phyloP scores from a whole-genome alignment of 2,329 filamentous ascomycete species.

The Ceratocystiopsis minuta region DNA sequence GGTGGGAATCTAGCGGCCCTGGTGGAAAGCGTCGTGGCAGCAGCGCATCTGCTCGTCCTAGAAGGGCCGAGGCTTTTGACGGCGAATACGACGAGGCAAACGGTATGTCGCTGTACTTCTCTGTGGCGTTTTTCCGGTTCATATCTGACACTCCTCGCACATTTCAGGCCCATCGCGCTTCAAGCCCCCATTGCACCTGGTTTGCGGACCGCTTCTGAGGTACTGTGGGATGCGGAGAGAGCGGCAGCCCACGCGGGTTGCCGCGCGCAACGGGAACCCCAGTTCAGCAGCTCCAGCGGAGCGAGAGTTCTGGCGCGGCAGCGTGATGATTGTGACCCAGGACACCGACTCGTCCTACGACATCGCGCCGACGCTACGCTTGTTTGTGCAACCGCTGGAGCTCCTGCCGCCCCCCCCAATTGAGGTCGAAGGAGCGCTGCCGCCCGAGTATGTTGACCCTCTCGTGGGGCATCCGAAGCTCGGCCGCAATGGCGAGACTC shows the following conservation, averaged over 20 bases:
- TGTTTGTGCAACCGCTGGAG: constrained; percentile 78
- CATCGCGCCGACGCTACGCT: constrained; percentile 55
- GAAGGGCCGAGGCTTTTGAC: constrained; percentile 45
- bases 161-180: constrained; percentile 59
- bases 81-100: constrained; percentile 48
- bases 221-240: constrained; percentile 71
- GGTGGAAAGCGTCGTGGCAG: constrained; percentile 25
- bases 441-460: constrained; percentile 74
- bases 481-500: constrained; percentile 64
- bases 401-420: constrained; percentile 61
- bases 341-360: constrained; percentile 72
- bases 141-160: too few relatives aligned
- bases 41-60: constrained; percentile 27
- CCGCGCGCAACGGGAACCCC: constrained; percentile 17
- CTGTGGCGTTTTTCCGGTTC: too few relatives aligned
- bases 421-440: constrained; percentile 45
- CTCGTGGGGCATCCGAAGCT: constrained; percentile 76
- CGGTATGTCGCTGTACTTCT: too few relatives aligned
- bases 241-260: constrained; percentile 22
- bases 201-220: constrained; percentile 76
- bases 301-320: constrained; percentile 79
- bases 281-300: constrained; percentile 19
- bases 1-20: constrained; percentile 49
- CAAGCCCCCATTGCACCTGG: constrained; percentile 66
- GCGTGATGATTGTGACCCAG: constrained; percentile 84